Evolutionary conservation across 352 stramenopile genomes (phyloP).

Genomic region (Pythium aristosporum): DNA sequence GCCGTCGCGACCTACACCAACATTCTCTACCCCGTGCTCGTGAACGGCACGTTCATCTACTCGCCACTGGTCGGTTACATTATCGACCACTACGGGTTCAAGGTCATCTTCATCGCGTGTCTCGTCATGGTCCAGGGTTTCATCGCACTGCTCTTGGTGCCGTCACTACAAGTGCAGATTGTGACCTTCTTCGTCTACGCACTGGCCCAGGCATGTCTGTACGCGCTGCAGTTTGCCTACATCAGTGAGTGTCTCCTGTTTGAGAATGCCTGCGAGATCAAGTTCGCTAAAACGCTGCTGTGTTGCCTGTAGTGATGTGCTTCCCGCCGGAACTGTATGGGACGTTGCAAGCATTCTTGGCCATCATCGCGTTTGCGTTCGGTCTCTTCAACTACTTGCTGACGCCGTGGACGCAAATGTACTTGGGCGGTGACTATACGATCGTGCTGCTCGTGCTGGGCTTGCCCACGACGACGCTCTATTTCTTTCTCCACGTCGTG

Average conservation of each 20-base stretch:
- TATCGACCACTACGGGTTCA: conserved; percentile 82
- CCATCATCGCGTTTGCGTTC: conserved; percentile 63
- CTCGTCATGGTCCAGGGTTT: conserved; percentile 68
- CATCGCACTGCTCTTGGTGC: conserved; percentile 58
- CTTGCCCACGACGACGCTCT: conserved; percentile 54
- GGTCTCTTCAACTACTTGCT: conserved; percentile 73
- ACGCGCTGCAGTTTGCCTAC: conserved; percentile 83
- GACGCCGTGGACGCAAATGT: conserved; percentile 72
- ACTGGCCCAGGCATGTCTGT: conserved; percentile 74
- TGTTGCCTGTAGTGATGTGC: conserved; percentile 65
- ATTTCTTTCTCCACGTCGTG: conserved; percentile 62
- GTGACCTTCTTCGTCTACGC: conserved; percentile 72
- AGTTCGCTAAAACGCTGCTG: conserved; percentile 2
- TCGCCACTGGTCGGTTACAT: conserved; percentile 67
- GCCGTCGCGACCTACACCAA: conserved; percentile 58
- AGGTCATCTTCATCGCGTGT: conserved; percentile 64
- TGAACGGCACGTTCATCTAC: conserved; percentile 83
- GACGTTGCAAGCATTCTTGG: conserved; percentile 76
- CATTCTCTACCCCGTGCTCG: conserved; percentile 67
- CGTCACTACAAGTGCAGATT: conserved; percentile 56
- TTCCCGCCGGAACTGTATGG: conserved; percentile 76
- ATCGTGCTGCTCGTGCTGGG: conserved; percentile 51
- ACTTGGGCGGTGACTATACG: conserved; percentile 68
- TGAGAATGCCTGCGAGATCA: not conserved
- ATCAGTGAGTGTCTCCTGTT: conserved; percentile 56